phyloP scores from a whole-genome alignment of 257 asterid species.

The Avicennia marina region DNA sequence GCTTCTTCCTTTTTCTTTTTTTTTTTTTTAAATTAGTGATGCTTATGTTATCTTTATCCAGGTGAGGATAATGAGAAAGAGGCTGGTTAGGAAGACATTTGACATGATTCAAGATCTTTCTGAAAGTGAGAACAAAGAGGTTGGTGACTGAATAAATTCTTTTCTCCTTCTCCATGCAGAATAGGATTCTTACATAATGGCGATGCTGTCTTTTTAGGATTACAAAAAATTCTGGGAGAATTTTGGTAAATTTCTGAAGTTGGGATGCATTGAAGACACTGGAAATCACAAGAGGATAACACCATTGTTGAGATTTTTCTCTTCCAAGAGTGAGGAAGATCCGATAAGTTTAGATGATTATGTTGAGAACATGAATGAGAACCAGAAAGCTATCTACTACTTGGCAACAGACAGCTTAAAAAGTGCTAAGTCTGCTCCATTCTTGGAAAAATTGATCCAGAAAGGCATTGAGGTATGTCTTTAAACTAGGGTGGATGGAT shows the following conservation, averaged over 20 bases:
- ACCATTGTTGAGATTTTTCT: constrained; percentile 76
- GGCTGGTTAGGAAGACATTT: constrained; percentile 93
- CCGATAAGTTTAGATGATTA: constrained; percentile 86
- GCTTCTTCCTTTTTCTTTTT: too few relatives aligned
- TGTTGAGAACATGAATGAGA: constrained; percentile 93
- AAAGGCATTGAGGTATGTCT: constrained; percentile 80
- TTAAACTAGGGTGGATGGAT: neutral
- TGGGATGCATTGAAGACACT: constrained; percentile 96
- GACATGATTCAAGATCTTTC: constrained; percentile 99
- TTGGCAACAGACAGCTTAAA: constrained; percentile 94
- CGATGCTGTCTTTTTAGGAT: too few relatives aligned
- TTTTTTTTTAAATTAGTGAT: neutral
- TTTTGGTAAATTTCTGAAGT: constrained; percentile 82
- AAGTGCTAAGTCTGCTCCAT: constrained; percentile 96
- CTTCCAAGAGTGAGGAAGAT: constrained; percentile 91
- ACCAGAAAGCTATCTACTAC: constrained; percentile 86
- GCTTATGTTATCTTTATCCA: constrained; percentile 23
- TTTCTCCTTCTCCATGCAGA: too few relatives aligned
- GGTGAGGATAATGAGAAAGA: constrained; percentile 98
- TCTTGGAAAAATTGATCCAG: constrained; percentile 86
- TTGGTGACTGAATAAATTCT: constrained; percentile 10
- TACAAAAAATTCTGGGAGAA: constrained; percentile 96
- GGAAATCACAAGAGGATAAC: constrained; percentile 91
- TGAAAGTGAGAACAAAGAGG: constrained; percentile 93
- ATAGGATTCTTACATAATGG: too few relatives aligned